These are phyloP conservation scores for Hirsutella thompsonii DNA, from an alignment of 2,329 filamentous ascomycete species.

Conservation along the genomic window DNA sequence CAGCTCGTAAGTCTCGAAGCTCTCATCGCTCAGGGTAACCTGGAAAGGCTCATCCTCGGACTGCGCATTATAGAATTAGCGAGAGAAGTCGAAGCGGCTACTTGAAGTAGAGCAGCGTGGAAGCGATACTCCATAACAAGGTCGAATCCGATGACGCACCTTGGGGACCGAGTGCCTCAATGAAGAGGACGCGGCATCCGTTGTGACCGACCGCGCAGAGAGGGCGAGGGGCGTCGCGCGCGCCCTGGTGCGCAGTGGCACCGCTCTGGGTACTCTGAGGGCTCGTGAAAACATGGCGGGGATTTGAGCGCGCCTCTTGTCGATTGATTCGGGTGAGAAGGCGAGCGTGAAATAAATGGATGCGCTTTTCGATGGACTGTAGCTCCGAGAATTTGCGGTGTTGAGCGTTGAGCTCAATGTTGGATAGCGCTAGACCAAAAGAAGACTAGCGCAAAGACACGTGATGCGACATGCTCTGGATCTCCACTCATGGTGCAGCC, in stretches of 20 bases:
- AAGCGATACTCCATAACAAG: not conserved
- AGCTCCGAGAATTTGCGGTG: conserved; percentile 32
- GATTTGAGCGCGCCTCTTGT: conserved; percentile 12
- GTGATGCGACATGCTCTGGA: conserved; percentile 9
- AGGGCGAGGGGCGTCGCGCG: conserved; percentile 27
- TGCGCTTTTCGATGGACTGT: conserved; percentile 6
- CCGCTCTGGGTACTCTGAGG: conserved; percentile 48
- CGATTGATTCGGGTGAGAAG: conserved; percentile 12
- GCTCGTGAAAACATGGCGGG: conserved; percentile 57
- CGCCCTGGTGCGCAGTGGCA: conserved; percentile 39
- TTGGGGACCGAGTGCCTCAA: conserved; percentile 59
- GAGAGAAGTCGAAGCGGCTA: not conserved
- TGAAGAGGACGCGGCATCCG: conserved; percentile 85
- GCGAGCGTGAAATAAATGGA: conserved; percentile 8
- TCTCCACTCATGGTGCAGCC: not conserved
- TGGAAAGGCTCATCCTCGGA: conserved; percentile 90
- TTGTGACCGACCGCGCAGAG: conserved; percentile 71
- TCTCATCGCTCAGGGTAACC: conserved; percentile 90
- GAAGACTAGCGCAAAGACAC: conserved; percentile 12
- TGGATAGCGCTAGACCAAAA: conserved; percentile 18
- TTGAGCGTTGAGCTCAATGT: conserved; percentile 29
- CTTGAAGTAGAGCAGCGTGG: not conserved
- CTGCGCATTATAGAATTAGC: conserved; percentile 30
- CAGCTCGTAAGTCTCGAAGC: conserved; percentile 98
- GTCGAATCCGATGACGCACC: conserved; percentile 19